These are phyloP conservation scores for Sarocladium brachiariae DNA, from an alignment of 2,329 filamentous ascomycete genomes.

Conservation along the genomic window DNA sequence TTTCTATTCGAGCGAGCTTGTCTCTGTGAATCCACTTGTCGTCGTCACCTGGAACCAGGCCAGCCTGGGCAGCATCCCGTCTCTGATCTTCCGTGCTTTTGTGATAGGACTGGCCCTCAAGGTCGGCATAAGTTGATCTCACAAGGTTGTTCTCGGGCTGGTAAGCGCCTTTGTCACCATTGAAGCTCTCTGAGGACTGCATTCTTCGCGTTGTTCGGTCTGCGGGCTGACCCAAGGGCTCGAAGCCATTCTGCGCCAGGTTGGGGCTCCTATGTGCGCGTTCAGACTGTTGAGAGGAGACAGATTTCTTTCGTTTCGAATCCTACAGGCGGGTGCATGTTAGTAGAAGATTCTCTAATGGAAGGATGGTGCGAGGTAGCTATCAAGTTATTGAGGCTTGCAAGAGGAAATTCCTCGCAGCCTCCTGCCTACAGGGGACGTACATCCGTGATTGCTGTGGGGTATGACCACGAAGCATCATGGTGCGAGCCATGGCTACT, in stretches of 20 bases:
- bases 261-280: constrained; percentile 14
- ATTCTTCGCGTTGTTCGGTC: constrained; percentile 21
- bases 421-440: not conserved
- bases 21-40: constrained; percentile 83
- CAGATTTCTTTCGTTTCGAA: not conserved
- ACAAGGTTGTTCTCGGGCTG: constrained; percentile 10
- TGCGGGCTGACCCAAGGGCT: constrained; percentile 12
- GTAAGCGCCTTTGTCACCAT: constrained; percentile 12
- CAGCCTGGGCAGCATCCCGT: constrained; percentile 19
- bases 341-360: not conserved
- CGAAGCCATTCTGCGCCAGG: constrained; percentile 20
- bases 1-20: constrained; percentile 77
- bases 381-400: not conserved
- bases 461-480: constrained; percentile 32
- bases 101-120: constrained; percentile 12
- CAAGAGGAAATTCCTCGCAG: not conserved
- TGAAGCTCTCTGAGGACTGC: constrained; percentile 28
- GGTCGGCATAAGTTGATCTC: constrained; percentile 11
- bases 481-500: constrained; percentile 38
- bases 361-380: not conserved
- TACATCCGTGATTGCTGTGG: not conserved
- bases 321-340: not conserved
- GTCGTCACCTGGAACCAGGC: constrained; percentile 36
- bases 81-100: constrained; percentile 20
- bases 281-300: constrained; percentile 1